Evolutionary conservation across 2,329 filamentous ascomycete species (phyloP).

Genomic region (Penicillium occitanis): DNA sequence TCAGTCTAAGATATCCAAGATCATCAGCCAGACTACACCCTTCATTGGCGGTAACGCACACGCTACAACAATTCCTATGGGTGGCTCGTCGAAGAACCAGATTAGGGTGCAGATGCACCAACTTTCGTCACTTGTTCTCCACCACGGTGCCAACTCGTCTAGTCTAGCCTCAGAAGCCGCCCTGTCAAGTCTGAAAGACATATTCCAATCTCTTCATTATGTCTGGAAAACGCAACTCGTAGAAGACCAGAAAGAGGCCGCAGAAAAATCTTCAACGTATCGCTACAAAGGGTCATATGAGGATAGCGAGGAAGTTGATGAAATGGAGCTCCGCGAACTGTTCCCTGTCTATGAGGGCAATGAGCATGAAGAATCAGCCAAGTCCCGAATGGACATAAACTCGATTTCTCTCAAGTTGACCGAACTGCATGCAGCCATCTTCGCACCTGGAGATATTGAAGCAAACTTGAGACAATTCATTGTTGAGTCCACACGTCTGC

Average conservation of each 20-base stretch:
- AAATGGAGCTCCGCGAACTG: slow-evolving; percentile 72
- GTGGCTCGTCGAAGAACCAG: slow-evolving; percentile 28
- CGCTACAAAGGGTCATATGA: slow-evolving; percentile 76
- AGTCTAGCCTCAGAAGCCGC: slow-evolving; percentile 42
- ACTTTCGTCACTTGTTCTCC: slow-evolving; percentile 36
- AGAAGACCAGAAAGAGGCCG: slow-evolving; percentile 72
- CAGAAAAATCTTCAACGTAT: slow-evolving; percentile 74
- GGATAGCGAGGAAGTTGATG: slow-evolving; percentile 71
- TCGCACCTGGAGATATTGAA: slow-evolving; percentile 33
- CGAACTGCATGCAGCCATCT: slow-evolving; percentile 56
- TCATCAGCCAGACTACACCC: slow-evolving; percentile 39
- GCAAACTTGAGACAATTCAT: slow-evolving; percentile 36
- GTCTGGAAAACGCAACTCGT: slow-evolving; percentile 78
- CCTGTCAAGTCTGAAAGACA: slow-evolving; percentile 60
- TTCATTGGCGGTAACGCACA: slow-evolving; percentile 37
- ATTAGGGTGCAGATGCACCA: slow-evolving; percentile 41
- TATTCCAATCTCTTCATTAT: slow-evolving; percentile 71
- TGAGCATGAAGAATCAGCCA: slow-evolving; percentile 36
- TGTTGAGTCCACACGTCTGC: slow-evolving; percentile 34
- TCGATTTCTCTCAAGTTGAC: slow-evolving; percentile 63
- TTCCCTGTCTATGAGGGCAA: slow-evolving; percentile 74
- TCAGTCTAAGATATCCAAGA: slow-evolving; percentile 27
- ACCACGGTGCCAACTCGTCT: slow-evolving; percentile 35
- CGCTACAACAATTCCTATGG: slow-evolving; percentile 23
- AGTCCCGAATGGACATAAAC: slow-evolving; percentile 45